A percentile compares a stretch with the other conserved stretches of the same genome.
Evolutionary conservation across 495 filamentous ascomycete genomes (phyloP).

Genomic region (Penicillium tannophilum): DNA sequence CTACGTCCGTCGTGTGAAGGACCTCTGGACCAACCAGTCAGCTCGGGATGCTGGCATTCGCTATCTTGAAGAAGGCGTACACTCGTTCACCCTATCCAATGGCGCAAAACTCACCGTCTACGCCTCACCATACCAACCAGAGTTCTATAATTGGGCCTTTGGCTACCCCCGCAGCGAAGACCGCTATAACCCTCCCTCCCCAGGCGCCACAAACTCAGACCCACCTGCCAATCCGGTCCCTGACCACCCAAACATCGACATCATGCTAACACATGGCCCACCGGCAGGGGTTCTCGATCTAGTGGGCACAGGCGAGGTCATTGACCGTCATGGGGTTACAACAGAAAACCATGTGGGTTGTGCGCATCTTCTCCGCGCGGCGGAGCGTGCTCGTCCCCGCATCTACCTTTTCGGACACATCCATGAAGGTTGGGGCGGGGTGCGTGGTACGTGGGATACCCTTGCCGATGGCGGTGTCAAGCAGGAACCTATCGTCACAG

Average conservation of each 20-base stretch:
- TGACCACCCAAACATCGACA: slow-evolving; percentile 53
- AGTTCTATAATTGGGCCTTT: slow-evolving; percentile 63
- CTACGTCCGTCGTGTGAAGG: slow-evolving; percentile 33
- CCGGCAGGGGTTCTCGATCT: slow-evolving; percentile 61
- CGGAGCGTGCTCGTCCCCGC: slow-evolving; percentile 44
- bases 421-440: slow-evolving; percentile 73
- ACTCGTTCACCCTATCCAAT: slow-evolving; percentile 56
- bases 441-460: slow-evolving; percentile 56
- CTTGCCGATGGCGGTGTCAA: slow-evolving; percentile 18
- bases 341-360: slow-evolving; percentile 45
- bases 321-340: background rate
- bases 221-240: slow-evolving; percentile 51
- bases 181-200: slow-evolving; percentile 50
- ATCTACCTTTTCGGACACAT: slow-evolving; percentile 66
- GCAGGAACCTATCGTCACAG: slow-evolving; percentile 29
- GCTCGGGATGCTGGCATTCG: slow-evolving; percentile 55
- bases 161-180: slow-evolving; percentile 56
- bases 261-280: slow-evolving; percentile 76
- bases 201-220: slow-evolving; percentile 9
- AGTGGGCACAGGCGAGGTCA: slow-evolving; percentile 24
- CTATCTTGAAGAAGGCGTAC: slow-evolving; percentile 68
- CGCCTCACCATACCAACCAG: slow-evolving; percentile 68
- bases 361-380: slow-evolving; percentile 46
- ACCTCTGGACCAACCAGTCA: slow-evolving; percentile 49
- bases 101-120: slow-evolving; percentile 66